phyloP scores from a whole-genome alignment of 1,284 basidiomycete species.

The Tylopilus sp. region DNA sequence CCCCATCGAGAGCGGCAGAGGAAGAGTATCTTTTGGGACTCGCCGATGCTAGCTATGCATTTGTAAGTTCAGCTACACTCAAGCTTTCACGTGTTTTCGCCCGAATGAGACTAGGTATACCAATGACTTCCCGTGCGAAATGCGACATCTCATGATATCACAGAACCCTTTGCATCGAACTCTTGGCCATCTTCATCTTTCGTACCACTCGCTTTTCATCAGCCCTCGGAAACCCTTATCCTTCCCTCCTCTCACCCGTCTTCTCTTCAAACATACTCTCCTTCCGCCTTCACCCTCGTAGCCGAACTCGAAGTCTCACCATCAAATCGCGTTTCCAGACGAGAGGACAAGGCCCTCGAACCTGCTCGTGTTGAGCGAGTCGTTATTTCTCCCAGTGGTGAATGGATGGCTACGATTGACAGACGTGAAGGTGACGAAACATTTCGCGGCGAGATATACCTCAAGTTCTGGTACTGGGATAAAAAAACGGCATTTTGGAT shows the following conservation, averaged over 20 bases:
- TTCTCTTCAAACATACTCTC: constrained; percentile 88
- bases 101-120: constrained; percentile 73
- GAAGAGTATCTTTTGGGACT: constrained; percentile 88
- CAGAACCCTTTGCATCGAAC: constrained; percentile 47
- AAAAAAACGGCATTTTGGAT: constrained; percentile 55
- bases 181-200: constrained; percentile 39
- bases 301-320: constrained; percentile 92
- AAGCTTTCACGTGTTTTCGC: constrained; percentile 75
- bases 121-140: not conserved
- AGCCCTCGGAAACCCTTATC: constrained; percentile 69
- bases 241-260: constrained; percentile 94
- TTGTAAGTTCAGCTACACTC: constrained; percentile 72
- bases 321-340: constrained; percentile 85
- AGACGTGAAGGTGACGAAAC: constrained; percentile 63
- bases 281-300: constrained; percentile 65
- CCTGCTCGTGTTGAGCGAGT: constrained; percentile 74
- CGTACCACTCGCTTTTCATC: constrained; percentile 70
- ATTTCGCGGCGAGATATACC: constrained; percentile 66
- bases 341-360: constrained; percentile 77
- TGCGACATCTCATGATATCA: constrained; percentile 6
- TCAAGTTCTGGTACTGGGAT: constrained; percentile 93
- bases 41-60: constrained; percentile 78
- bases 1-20: constrained; percentile 48
- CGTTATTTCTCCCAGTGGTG: constrained; percentile 63
- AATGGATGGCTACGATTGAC: constrained; percentile 95